Evolutionary conservation across 768 basidiomycete species (phyloP).

Genomic region (Lactarius hengduanensis): DNA sequence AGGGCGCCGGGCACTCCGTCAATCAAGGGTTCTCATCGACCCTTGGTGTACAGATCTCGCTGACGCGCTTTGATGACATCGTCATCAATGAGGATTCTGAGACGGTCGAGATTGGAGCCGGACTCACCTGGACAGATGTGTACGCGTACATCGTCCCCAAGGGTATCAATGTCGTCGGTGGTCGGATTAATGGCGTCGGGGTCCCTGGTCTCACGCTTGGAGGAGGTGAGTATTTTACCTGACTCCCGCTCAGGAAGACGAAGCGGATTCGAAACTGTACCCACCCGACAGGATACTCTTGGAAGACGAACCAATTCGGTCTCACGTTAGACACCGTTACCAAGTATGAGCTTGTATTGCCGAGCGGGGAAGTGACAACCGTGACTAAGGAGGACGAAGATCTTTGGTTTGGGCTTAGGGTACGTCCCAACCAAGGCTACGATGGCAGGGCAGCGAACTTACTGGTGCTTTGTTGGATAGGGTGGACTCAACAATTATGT

Average conservation of each 20-base stretch:
- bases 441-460: not conserved
- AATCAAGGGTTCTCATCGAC: slow-evolving; percentile 34
- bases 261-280: not conserved
- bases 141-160: slow-evolving; percentile 28
- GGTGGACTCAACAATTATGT: slow-evolving; percentile 25
- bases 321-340: slow-evolving; percentile 38
- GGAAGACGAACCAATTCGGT: slow-evolving; percentile 38
- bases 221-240: slow-evolving; percentile 23
- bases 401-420: slow-evolving; percentile 25
- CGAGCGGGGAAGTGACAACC: slow-evolving; percentile 30
- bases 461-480: not conserved
- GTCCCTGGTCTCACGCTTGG: slow-evolving; percentile 32
- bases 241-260: not conserved
- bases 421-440: not conserved
- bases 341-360: slow-evolving; percentile 33
- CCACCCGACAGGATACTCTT: slow-evolving; percentile 34
- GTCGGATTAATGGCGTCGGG: slow-evolving; percentile 30
- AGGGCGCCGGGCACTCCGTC: slow-evolving; percentile 32
- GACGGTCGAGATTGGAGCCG: slow-evolving; percentile 30
- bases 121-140: slow-evolving; percentile 33
- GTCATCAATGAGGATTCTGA: slow-evolving; percentile 12
- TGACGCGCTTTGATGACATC: slow-evolving; percentile 29
- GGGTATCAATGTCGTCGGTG: slow-evolving; percentile 31
- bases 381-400: slow-evolving; percentile 19
- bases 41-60: slow-evolving; percentile 31